Evolutionary conservation across 108 stramenopile genomes (phyloP).

Genomic region (Discostella pseudostelligera): DNA sequence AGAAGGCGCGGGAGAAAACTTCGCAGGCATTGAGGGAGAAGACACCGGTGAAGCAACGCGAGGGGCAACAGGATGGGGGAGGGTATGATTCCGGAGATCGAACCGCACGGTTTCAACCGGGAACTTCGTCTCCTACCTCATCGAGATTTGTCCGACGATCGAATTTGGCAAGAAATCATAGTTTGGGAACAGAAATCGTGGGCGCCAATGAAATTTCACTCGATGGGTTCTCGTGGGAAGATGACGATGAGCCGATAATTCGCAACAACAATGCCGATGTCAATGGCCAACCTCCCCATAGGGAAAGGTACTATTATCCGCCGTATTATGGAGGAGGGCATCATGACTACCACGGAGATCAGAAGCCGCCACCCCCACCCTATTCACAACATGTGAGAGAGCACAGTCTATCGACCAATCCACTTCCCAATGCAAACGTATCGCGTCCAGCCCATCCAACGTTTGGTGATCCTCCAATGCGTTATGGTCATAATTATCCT

Average conservation of each 20-base stretch:
- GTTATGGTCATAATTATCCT: slow-evolving; percentile 18
- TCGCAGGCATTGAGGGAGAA: slow-evolving; percentile 86
- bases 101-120: slow-evolving; percentile 58
- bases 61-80: slow-evolving; percentile 38
- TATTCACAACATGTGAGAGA: slow-evolving; percentile 12
- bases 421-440: slow-evolving; percentile 13
- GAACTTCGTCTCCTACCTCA: slow-evolving; percentile 39
- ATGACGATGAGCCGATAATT: slow-evolving; percentile 16
- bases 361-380: neutral
- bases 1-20: slow-evolving; percentile 85
- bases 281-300: slow-evolving; percentile 10
- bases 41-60: slow-evolving; percentile 65
- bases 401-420: slow-evolving; percentile 26
- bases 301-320: slow-evolving; percentile 5
- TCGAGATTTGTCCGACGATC: slow-evolving; percentile 38
- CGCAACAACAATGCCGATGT: slow-evolving; percentile 1
- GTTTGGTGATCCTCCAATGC: slow-evolving; percentile 18
- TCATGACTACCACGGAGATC: slow-evolving; percentile 4
- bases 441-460: slow-evolving; percentile 14
- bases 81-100: slow-evolving; percentile 5
- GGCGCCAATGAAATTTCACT: slow-evolving; percentile 49
- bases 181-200: slow-evolving; percentile 64
- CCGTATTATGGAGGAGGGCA: slow-evolving; percentile 20
- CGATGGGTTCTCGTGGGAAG: slow-evolving; percentile 81
- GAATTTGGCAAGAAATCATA: slow-evolving; percentile 69